phyloP scores from a whole-genome alignment of 2,329 filamentous ascomycete genomes.

The Colletotrichum somersetense region DNA sequence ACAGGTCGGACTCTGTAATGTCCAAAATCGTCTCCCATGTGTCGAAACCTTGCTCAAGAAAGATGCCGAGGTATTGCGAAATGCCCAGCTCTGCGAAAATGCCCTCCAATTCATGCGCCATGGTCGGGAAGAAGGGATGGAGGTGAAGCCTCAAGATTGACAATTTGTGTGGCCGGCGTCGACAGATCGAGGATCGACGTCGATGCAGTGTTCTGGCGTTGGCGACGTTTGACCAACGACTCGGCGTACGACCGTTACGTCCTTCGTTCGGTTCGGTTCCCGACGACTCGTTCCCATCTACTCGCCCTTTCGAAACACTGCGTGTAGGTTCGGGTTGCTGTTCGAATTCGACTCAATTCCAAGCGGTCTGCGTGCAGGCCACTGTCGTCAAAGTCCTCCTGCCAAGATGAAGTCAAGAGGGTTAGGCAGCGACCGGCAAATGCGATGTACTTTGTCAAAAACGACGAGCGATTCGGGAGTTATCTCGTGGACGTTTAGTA shows the following conservation, averaged over 20 bases:
- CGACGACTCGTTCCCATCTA: conserved; percentile 21
- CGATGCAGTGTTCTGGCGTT: background rate
- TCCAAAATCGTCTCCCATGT: conserved; percentile 87
- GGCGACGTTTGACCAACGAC: background rate
- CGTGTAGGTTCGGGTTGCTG: conserved; percentile 11
- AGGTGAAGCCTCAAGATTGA: background rate
- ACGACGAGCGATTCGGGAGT: background rate
- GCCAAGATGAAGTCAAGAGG: background rate
- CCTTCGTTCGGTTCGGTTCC: conserved; percentile 7
- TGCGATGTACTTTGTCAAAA: background rate
- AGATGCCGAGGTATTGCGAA: conserved; percentile 79
- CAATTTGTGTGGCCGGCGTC: background rate
- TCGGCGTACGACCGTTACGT: background rate
- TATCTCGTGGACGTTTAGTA: background rate
- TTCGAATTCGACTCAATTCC: conserved; percentile 38
- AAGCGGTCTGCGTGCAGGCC: background rate
- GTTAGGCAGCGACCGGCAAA: conserved; percentile 4
- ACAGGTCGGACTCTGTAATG: conserved; percentile 88
- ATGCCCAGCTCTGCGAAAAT: conserved; percentile 83
- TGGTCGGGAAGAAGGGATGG: conserved; percentile 49
- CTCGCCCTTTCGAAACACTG: conserved; percentile 10
- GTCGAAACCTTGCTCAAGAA: conserved; percentile 85
- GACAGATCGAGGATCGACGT: background rate
- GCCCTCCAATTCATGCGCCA: conserved; percentile 71
- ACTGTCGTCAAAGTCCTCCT: conserved; percentile 8